Evolutionary conservation across 371 early-diverging fungal species (phyloP).

Genomic region (Actinomucor elegans): DNA sequence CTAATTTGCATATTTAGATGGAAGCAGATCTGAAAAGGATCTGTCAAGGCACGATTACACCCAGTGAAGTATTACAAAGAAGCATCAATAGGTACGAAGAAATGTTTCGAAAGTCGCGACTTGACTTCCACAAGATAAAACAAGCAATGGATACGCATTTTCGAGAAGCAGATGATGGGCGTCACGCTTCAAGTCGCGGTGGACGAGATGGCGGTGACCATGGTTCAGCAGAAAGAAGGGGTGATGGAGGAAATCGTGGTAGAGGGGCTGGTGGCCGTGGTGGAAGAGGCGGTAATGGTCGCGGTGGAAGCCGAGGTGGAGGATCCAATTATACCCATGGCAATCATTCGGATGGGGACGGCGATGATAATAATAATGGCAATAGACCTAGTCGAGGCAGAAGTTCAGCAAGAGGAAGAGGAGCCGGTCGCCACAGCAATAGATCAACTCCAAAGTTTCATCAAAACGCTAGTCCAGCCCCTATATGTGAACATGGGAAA

Average conservation of each 20-base stretch:
- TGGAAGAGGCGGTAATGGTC: not conserved
- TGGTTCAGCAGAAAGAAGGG: too few species aligned
- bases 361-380: not conserved
- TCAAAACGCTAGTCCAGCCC: constrained; percentile 1
- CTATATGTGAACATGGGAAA: constrained; percentile 41
- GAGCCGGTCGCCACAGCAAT: not conserved
- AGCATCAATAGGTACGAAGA: constrained; percentile 61
- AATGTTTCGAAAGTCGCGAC: constrained; percentile 55
- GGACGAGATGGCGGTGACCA: constrained; percentile 2
- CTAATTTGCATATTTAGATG: constrained; percentile 39
- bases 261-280: not conserved
- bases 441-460: not conserved
- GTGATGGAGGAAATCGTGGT: not conserved
- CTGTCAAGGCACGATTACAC: constrained; percentile 59
- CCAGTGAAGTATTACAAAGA: constrained; percentile 60
- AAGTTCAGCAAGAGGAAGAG: not conserved
- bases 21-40: constrained; percentile 73
- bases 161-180: constrained; percentile 20
- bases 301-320: constrained; percentile 6
- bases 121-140: constrained; percentile 49
- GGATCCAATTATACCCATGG: too few species aligned
- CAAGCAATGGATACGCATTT: constrained; percentile 43
- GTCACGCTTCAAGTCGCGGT: not conserved
- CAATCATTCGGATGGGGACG: not conserved
- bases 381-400: constrained; percentile 1